Base-by-base conservation (phyloP, 2,329 filamentous ascomycete species). In the Grosmannia huntii region DNA sequence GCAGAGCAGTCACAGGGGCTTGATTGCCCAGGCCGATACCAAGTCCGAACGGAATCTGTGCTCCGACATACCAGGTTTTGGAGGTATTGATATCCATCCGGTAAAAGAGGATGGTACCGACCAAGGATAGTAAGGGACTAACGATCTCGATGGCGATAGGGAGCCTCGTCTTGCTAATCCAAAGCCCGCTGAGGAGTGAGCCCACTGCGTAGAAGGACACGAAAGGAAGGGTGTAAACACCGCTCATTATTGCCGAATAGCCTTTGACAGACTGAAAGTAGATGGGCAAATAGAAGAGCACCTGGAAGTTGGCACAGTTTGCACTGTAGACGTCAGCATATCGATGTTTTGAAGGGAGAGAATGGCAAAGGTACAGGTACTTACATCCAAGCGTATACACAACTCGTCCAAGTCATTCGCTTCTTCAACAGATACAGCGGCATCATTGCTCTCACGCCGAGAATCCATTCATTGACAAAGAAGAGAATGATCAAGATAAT, bases 1-100 rank as follows among this genome's bases (percentile, higher is more conserved):
- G 55, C 21, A 57, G 46, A 9, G 48, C 33, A 7, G 48, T 57
- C 21, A 57, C 25, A 7, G 55, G 55, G 33, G 52, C 25, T 23
- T 57, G 55, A 9, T 57, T 57, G 33, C 48, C 55, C 4, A 57
- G 33, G 48, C 55, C 55, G 14, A 44, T 52, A 23, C 55, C 55
- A 21, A 57, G 7, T 19, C 55, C 55, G 19, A 57, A 52, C 7
- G 33, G 46, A 31, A 57, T 16, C 44, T 57, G 55, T 16, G 55
- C 21, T 23, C 55, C 48, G 19, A 57, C 38, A 31, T 57, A 57
- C 21, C 55, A 31, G 33, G 48, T 48, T 23, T 57, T 57, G 5
- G 55, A 51, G 33, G 55, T 28, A 21, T 44, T 12, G 23, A 57
- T 31, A 12, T 57, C 36, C 55, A 57, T 51, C 21, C 19, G 23